These are phyloP conservation scores for Boletus edulis DNA, from an alignment of 768 basidiomycete genomes.

Conservation along the genomic window DNA sequence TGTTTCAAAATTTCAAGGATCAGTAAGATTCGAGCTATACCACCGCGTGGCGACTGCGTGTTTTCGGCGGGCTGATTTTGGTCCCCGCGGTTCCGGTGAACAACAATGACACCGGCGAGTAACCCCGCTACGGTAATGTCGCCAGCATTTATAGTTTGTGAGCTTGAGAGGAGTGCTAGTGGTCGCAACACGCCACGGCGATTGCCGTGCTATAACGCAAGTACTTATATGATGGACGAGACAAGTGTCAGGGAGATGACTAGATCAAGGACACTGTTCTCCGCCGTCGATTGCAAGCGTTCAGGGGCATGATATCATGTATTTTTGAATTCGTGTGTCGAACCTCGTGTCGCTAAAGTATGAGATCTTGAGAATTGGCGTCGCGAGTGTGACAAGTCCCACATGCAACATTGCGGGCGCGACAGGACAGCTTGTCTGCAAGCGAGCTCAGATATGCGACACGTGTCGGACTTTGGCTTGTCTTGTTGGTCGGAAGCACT, in stretches of 20 bases:
- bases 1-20: neutral
- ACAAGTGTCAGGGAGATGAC: neutral
- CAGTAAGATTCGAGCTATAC: neutral
- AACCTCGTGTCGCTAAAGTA: neutral
- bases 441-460: conserved; percentile 7
- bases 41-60: neutral
- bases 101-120: neutral
- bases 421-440: neutral
- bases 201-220: neutral
- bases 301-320: conserved; percentile 11
- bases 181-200: conserved; percentile 2
- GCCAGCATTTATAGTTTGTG: neutral
- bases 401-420: conserved; percentile 6
- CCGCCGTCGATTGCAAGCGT: neutral
- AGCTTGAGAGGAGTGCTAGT: neutral
- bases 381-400: conserved; percentile 1
- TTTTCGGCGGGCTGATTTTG: conserved; percentile 1
- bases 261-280: neutral
- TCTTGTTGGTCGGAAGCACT: neutral
- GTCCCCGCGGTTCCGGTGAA: conserved; percentile 1
- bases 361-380: neutral
- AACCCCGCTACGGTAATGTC: neutral
- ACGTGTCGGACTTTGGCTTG: conserved; percentile 10
- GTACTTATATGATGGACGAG: neutral
- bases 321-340: neutral